Evolutionary conservation across 805 yeast species (phyloP).

Genomic region (Teunomyces tritomae): DNA sequence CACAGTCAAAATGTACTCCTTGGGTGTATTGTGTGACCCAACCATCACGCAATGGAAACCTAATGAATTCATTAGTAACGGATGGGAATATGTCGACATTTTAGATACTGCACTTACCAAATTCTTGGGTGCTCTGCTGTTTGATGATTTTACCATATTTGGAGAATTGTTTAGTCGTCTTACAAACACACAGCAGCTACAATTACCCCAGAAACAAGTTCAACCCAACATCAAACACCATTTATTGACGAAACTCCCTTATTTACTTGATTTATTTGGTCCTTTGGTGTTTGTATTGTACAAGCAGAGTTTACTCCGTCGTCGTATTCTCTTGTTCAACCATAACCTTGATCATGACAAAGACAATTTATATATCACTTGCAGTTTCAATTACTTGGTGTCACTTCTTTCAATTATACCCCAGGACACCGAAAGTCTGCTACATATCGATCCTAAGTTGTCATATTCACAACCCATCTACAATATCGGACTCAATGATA

Average conservation of each 20-base stretch:
- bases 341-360: slow-evolving; percentile 3
- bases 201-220: slow-evolving; percentile 11
- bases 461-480: slow-evolving; percentile 49
- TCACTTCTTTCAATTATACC: slow-evolving; percentile 66
- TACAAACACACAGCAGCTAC: slow-evolving; percentile 5
- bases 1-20: slow-evolving; percentile 57
- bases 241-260: slow-evolving; percentile 41
- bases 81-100: slow-evolving; percentile 42
- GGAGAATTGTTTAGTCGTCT: slow-evolving; percentile 15
- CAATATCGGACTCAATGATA: slow-evolving; percentile 60
- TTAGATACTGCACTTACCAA: slow-evolving; percentile 26
- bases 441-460: slow-evolving; percentile 6
- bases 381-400: slow-evolving; percentile 52
- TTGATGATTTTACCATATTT: slow-evolving; percentile 17
- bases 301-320: slow-evolving; percentile 60
- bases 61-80: slow-evolving; percentile 36
- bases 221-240: slow-evolving; percentile 32
- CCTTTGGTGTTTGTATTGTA: slow-evolving; percentile 65
- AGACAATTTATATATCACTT: slow-evolving; percentile 16
- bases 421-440: slow-evolving; percentile 40
- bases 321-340: slow-evolving; percentile 43
- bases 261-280: slow-evolving; percentile 27
- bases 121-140: slow-evolving; percentile 17
- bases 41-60: slow-evolving; percentile 33
- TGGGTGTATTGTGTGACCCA: slow-evolving; percentile 59